Conservation (phyloP, 2,329 filamentous ascomycete species). For the Rhinocladiella similis region DNA sequence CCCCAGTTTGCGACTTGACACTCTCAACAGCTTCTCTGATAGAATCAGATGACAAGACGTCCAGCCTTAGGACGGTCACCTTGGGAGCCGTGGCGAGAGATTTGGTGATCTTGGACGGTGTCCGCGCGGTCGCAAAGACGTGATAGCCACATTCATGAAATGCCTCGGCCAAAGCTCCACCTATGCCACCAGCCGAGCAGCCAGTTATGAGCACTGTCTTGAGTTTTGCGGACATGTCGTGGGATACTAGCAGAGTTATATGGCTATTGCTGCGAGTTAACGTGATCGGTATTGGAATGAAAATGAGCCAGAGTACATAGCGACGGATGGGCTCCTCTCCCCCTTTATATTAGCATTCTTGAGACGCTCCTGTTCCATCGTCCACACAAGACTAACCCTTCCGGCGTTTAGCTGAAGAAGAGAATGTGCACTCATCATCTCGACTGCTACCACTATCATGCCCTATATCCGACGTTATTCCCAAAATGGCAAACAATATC, state of each 20-base stretch:
- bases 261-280: too few relatives aligned
- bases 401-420: background rate
- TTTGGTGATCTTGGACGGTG: constrained; percentile 37
- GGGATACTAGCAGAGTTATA: too few relatives aligned
- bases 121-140: constrained; percentile 46
- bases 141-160: constrained; percentile 39
- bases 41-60: constrained; percentile 29
- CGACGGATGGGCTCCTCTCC: too few relatives aligned
- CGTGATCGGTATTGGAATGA: background rate
- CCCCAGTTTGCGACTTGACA: constrained; percentile 31
- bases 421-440: background rate
- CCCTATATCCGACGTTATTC: background rate
- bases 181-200: constrained; percentile 43
- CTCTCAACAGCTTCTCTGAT: constrained; percentile 28
- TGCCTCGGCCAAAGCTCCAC: constrained; percentile 39
- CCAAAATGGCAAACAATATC: constrained; percentile 7
- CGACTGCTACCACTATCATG: too few relatives aligned
- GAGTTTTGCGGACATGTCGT: constrained; percentile 11
- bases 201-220: constrained; percentile 27
- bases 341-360: background rate
- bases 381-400: background rate
- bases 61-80: constrained; percentile 34
- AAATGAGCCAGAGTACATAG: background rate
- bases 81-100: constrained; percentile 24
- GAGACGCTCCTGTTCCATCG: too few relatives aligned